phyloP scores from a whole-genome alignment of 148 eudicot genomes.

The Persicaria tinctoria region DNA sequence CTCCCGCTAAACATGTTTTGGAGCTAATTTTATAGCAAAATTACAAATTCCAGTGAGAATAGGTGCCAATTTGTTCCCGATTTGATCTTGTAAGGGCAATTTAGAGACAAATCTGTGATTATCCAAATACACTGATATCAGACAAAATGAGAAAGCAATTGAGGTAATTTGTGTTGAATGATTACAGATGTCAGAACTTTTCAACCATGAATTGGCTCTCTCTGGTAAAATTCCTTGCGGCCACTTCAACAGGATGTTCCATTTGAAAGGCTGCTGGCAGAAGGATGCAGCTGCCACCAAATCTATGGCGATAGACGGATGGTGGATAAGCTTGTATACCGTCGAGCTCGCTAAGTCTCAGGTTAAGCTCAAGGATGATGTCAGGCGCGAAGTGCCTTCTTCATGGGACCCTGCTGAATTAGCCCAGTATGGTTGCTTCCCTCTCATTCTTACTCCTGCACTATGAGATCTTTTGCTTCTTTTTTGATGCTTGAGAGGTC shows the following conservation, averaged over 20 bases:
- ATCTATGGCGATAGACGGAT: constrained; percentile 84
- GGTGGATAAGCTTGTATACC: constrained; percentile 72
- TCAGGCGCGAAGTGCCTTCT: constrained; percentile 76
- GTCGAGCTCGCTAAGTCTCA: constrained; percentile 69
- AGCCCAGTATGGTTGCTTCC: constrained; percentile 54
- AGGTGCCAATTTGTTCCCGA: neutral
- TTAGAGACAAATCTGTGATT: neutral
- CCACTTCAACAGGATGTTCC: constrained; percentile 67
- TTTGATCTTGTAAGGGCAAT: neutral
- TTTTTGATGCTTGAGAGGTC: neutral
- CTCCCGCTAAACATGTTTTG: neutral
- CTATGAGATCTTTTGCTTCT: neutral
- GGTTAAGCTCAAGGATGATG: constrained; percentile 53
- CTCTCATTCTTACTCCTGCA: neutral
- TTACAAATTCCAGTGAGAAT: neutral
- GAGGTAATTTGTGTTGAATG: neutral
- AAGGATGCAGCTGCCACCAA: constrained; percentile 74
- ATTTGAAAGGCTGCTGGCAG: constrained; percentile 76
- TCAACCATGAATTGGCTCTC: constrained; percentile 66
- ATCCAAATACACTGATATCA: neutral
- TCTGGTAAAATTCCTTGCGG: constrained; percentile 97
- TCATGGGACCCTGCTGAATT: constrained; percentile 88
- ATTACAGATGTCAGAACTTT: constrained; percentile 81
- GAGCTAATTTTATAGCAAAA: neutral
- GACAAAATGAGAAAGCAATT: neutral